A percentile compares a stretch with the other conserved stretches of the same genome.
Conservation (phyloP, 2,329 filamentous ascomycete species). For the Pseudocercospora ulei region DNA sequence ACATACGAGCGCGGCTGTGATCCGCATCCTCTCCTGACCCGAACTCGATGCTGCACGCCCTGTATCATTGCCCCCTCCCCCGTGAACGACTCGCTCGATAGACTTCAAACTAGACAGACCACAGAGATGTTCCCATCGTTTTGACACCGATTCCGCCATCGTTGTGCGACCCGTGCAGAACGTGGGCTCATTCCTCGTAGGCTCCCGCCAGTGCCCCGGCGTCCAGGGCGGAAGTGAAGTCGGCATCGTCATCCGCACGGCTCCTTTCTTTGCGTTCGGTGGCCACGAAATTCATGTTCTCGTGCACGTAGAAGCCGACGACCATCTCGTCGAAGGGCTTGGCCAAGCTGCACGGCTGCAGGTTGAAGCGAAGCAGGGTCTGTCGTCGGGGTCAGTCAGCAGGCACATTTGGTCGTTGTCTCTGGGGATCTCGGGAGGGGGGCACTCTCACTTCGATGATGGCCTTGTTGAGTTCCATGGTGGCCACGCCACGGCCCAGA, state of each 20-base stretch:
- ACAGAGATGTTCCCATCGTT: background rate
- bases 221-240: too few relatives aligned
- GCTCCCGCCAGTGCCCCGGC: conserved; percentile 21
- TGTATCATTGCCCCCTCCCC: too few relatives aligned
- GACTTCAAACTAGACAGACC: background rate
- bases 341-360: conserved; percentile 34
- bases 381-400: conserved; percentile 13
- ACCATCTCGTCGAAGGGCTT: conserved; percentile 35
- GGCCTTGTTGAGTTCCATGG: conserved; percentile 36
- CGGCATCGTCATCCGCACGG: background rate
- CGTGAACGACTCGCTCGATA: background rate
- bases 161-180: background rate
- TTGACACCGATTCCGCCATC: background rate
- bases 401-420: background rate
- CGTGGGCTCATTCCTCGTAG: conserved; percentile 13
- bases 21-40: too few relatives aligned
- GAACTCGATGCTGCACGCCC: too few relatives aligned
- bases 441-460: conserved; percentile 32
- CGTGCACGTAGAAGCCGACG: conserved; percentile 35
- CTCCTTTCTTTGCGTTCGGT: conserved; percentile 26
- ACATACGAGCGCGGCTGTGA: conserved; percentile 36
- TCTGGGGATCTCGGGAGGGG: background rate
- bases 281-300: conserved; percentile 35
- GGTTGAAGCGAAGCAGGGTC: conserved; percentile 34
- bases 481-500: conserved; percentile 34